A percentile compares a stretch with the other conserved stretches of the same genome.
Evolutionary conservation across 768 basidiomycete genomes (phyloP).

Genomic region (Boletus tomentosulus): DNA sequence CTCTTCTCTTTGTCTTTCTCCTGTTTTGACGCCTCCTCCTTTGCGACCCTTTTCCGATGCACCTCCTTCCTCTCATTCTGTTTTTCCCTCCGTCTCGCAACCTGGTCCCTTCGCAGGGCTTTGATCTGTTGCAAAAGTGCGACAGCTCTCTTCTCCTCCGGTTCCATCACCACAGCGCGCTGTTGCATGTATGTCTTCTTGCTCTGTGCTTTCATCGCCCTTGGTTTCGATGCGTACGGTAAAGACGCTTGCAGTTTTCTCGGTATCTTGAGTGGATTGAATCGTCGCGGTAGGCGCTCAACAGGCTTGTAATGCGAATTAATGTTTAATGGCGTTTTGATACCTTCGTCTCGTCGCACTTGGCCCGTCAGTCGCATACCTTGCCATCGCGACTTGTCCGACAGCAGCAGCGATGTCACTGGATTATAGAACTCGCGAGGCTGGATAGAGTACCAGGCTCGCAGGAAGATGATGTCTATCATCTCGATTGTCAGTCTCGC

Average conservation of each 20-base stretch:
- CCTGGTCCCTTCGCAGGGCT: conserved; percentile 86
- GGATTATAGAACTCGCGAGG: conserved; percentile 97
- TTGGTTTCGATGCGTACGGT: conserved; percentile 92
- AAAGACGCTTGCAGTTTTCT: conserved; percentile 86
- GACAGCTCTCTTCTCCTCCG: conserved; percentile 90
- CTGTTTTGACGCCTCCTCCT: conserved; percentile 54
- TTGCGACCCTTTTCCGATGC: conserved; percentile 68
- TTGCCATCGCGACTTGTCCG: conserved; percentile 78
- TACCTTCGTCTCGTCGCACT: conserved; percentile 78
- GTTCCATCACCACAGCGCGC: conserved; percentile 92
- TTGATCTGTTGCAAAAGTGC: conserved; percentile 91
- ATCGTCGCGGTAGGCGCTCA: conserved; percentile 74
- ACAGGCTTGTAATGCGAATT: conserved; percentile 89
- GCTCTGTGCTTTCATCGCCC: conserved; percentile 69
- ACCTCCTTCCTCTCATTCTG: conserved; percentile 72
- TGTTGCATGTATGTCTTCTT: conserved; percentile 87
- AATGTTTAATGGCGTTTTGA: conserved; percentile 74
- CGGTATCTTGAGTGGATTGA: conserved; percentile 86
- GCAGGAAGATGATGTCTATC: conserved; percentile 87
- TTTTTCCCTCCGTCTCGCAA: conserved; percentile 74
- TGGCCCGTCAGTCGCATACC: conserved; percentile 97
- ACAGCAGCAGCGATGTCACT: conserved; percentile 83
- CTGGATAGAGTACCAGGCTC: conserved; percentile 95
- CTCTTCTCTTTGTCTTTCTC: conserved; percentile 75
- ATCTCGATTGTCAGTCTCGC: background rate